A percentile compares a stretch with the other conserved stretches of the same genome.
Evolutionary conservation across 805 yeast genomes (phyloP).

Genomic region (Saccharomycopsis malanga): DNA sequence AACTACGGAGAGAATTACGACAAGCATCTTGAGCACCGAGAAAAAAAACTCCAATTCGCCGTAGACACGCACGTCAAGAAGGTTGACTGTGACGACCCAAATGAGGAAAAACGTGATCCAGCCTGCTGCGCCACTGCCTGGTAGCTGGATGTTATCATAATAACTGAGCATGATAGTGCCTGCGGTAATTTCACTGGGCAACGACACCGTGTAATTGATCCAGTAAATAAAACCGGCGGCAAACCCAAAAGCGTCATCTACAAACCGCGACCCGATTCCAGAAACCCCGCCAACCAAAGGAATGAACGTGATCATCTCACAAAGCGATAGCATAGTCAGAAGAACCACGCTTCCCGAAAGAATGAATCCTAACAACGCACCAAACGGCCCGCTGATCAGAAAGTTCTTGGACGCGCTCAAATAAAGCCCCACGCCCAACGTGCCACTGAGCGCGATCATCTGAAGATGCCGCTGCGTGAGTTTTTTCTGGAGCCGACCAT

Average conservation of each 20-base stretch:
- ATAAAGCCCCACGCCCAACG: constrained; percentile 70
- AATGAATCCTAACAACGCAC: constrained; percentile 59
- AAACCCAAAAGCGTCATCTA: constrained; percentile 72
- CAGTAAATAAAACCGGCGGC: constrained; percentile 70
- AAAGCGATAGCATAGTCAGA: constrained; percentile 64
- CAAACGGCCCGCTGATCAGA: constrained; percentile 70
- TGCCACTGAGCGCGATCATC: constrained; percentile 74
- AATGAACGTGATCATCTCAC: constrained; percentile 74
- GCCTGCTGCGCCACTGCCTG: constrained; percentile 51
- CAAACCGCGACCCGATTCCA: constrained; percentile 66
- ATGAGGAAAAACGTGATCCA: constrained; percentile 65
- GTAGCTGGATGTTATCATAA: constrained; percentile 48
- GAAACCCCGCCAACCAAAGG: constrained; percentile 77
- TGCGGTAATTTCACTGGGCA: constrained; percentile 78
- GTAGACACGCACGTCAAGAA: constrained; percentile 62
- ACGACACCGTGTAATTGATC: constrained; percentile 60
- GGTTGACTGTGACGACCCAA: constrained; percentile 41
- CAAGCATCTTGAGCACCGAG: constrained; percentile 47
- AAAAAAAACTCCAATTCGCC: constrained; percentile 69
- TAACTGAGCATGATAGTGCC: constrained; percentile 70
- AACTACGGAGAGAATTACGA: constrained; percentile 43
- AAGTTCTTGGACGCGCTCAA: constrained; percentile 68
- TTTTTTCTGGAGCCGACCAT: constrained; percentile 38
- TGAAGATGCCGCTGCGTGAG: constrained; percentile 62
- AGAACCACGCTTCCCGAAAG: constrained; percentile 60